Conservation (phyloP, 805 yeast species). For the Ogataea populi-albae region DNA sequence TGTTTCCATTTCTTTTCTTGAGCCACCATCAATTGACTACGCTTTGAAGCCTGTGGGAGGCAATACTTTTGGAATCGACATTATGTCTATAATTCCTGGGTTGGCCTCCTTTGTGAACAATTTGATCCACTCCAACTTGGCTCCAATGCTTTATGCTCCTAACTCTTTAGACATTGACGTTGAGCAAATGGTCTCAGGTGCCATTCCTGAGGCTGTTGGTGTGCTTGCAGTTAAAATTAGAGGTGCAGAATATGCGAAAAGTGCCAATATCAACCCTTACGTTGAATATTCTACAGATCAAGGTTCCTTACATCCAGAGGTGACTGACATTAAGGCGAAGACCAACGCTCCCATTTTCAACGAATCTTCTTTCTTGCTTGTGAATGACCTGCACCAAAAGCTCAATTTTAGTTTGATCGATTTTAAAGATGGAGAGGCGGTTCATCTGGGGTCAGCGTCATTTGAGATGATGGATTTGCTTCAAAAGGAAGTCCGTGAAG, state of each 20-base stretch:
- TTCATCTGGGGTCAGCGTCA: constrained; percentile 46
- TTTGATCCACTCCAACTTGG: constrained; percentile 64
- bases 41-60: constrained; percentile 86
- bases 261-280: constrained; percentile 49
- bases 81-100: constrained; percentile 83
- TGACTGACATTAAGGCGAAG: constrained; percentile 56
- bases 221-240: constrained; percentile 61
- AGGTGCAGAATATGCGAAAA: constrained; percentile 48
- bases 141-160: constrained; percentile 81
- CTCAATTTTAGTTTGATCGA: constrained; percentile 54
- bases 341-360: constrained; percentile 61
- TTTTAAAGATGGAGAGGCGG: constrained; percentile 56
- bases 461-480: constrained; percentile 58
- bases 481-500: constrained; percentile 49
- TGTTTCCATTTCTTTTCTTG: constrained; percentile 69
- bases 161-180: constrained; percentile 74
- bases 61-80: constrained; percentile 80
- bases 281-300: constrained; percentile 37
- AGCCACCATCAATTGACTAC: constrained; percentile 76
- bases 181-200: constrained; percentile 63
- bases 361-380: constrained; percentile 60
- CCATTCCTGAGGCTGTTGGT: constrained; percentile 67
- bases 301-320: constrained; percentile 24
- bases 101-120: constrained; percentile 68
- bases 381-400: constrained; percentile 54